A percentile compares a stretch with the other conserved stretches of the same genome.
Evolutionary conservation across 2,329 filamentous ascomycete genomes (phyloP).

Genomic region (Huntiella savannae): DNA sequence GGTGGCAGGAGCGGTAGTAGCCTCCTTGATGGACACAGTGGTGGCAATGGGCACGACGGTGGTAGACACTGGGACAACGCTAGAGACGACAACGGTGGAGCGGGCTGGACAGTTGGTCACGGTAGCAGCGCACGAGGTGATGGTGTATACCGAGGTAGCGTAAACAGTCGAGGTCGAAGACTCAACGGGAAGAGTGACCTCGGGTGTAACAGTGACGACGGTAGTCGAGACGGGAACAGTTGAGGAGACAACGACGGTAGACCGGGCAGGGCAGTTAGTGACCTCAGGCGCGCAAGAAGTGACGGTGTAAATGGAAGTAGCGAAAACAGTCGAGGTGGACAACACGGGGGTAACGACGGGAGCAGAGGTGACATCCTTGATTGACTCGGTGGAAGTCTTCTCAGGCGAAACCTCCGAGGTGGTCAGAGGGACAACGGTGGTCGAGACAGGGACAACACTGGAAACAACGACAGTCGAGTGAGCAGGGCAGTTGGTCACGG

Average conservation of each 20-base stretch:
- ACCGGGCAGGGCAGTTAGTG: slow-evolving; percentile 17
- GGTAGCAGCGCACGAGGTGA: slow-evolving; percentile 33
- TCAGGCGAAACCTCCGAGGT: background rate
- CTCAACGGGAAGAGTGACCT: background rate
- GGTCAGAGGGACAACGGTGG: background rate
- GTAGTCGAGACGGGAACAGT: background rate
- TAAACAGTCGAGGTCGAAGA: slow-evolving; percentile 22
- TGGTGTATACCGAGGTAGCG: slow-evolving; percentile 28
- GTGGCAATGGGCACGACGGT: slow-evolving; percentile 23
- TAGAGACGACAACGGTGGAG: slow-evolving; percentile 21
- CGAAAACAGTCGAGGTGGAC: slow-evolving; percentile 17
- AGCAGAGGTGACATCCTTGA: background rate
- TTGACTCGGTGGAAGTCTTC: background rate
- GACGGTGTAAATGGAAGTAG: slow-evolving; percentile 17
- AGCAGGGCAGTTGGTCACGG: slow-evolving; percentile 20
- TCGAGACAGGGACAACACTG: background rate
- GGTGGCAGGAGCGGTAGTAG: background rate
- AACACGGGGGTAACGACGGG: slow-evolving; percentile 1
- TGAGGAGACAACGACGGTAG: background rate
- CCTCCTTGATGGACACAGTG: background rate
- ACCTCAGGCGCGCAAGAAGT: slow-evolving; percentile 17
- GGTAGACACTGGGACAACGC: slow-evolving; percentile 24
- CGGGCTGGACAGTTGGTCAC: slow-evolving; percentile 21
- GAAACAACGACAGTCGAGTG: slow-evolving; percentile 17
- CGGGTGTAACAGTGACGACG: background rate